These are phyloP conservation scores for Podospora pseudopauciseta DNA, from an alignment of 495 filamentous ascomycete genomes.

Conservation along the genomic window DNA sequence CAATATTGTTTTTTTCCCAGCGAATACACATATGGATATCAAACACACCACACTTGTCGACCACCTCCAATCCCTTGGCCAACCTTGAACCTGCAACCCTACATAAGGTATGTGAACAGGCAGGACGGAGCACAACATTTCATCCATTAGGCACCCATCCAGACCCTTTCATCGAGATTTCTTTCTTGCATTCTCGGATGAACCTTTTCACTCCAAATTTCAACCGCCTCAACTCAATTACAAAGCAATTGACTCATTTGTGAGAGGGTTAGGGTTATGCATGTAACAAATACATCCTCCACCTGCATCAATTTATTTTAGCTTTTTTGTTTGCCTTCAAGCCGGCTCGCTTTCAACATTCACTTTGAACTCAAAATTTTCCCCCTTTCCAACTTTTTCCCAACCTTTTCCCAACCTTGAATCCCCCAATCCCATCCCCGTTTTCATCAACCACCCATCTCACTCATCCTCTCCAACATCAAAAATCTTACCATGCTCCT, in stretches of 20 bases:
- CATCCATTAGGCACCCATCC: background rate
- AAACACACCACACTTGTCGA: background rate
- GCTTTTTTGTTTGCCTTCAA: background rate
- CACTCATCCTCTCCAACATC: background rate
- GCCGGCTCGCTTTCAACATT: background rate
- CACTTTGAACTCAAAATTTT: background rate
- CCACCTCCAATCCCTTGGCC: background rate
- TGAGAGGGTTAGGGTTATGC: background rate
- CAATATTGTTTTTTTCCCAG: background rate
- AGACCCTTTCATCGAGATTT: background rate
- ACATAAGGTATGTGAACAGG: background rate
- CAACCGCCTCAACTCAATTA: background rate
- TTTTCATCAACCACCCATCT: background rate
- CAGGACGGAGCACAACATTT: background rate
- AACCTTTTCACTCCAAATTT: background rate
- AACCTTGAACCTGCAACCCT: background rate
- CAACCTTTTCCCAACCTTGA: background rate
- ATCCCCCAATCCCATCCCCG: background rate
- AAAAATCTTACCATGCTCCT: conserved; percentile 23
- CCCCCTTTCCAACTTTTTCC: background rate
- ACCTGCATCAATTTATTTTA: background rate
- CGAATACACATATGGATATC: conserved; percentile 2
- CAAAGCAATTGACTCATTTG: background rate
- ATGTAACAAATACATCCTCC: background rate
- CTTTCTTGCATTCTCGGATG: background rate